Conservation (phyloP, 164 flowering plant genomes). For the Macadamia integrifolia region DNA sequence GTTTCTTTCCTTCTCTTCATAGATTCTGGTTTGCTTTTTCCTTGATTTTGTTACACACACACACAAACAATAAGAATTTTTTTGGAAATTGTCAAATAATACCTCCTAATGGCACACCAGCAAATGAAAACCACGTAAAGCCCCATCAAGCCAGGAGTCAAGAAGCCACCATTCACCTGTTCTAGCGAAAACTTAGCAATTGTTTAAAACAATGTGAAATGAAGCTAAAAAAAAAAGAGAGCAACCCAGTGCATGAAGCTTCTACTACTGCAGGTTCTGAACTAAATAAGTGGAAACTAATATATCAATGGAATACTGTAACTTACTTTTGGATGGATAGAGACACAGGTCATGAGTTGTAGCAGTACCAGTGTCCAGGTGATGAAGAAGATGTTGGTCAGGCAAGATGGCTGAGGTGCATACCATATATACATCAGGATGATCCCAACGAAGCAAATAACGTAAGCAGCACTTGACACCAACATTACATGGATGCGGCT, state of each 20-base stretch:
- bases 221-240: neutral
- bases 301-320: neutral
- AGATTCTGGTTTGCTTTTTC: too few relatives aligned
- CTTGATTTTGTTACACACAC: too few relatives aligned
- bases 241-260: too few relatives aligned
- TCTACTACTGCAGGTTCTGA: too few relatives aligned
- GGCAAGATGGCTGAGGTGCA: conserved; percentile 62
- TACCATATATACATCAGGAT: conserved; percentile 89
- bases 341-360: conserved; percentile 79
- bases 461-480: conserved; percentile 58
- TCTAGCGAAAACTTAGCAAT: neutral
- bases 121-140: conserved; percentile 81
- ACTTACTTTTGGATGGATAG: conserved; percentile 77
- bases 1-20: too few relatives aligned
- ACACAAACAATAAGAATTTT: too few relatives aligned
- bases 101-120: conserved; percentile 95
- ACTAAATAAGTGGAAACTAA: neutral
- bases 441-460: conserved; percentile 61
- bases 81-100: neutral
- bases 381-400: conserved; percentile 76
- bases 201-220: neutral
- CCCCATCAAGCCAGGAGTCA: conserved; percentile 90
- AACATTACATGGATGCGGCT: conserved; percentile 64
- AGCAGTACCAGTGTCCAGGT: conserved; percentile 81
- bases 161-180: conserved; percentile 73